Evolutionary conservation across 257 asterid genomes (phyloP).

Genomic region (Lantana camara): DNA sequence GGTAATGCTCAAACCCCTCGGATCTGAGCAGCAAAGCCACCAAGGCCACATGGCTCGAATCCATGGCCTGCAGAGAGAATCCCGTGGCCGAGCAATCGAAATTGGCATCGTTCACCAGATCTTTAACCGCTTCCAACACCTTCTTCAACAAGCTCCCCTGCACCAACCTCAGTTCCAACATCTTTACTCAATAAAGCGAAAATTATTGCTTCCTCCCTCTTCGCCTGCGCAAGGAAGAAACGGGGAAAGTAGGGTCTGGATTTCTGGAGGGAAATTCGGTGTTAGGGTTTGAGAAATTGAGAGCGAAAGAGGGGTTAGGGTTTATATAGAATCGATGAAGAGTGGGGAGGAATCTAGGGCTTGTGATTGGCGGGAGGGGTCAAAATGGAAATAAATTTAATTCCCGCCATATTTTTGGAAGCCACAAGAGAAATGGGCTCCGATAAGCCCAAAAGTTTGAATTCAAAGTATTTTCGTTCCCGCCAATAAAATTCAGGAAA

Average conservation of each 20-base stretch:
- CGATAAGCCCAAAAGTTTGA: background rate
- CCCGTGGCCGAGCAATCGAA: conserved; percentile 71
- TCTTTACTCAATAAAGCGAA: conserved; percentile 12
- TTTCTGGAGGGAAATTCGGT: conserved; percentile 28
- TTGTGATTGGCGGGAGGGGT: background rate
- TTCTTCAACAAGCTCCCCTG: conserved; percentile 65
- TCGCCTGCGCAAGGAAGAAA: background rate
- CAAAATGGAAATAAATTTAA: background rate
- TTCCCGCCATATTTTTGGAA: background rate
- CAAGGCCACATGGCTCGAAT: conserved; percentile 69
- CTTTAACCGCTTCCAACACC: conserved; percentile 60
- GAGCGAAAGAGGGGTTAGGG: conserved; percentile 25
- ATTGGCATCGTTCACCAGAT: conserved; percentile 63
- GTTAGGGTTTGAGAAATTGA: background rate
- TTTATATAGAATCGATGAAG: conserved; percentile 20
- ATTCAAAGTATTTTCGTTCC: background rate
- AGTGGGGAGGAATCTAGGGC: conserved; percentile 22
- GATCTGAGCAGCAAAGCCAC: conserved; percentile 65
- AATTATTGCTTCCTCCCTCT: background rate
- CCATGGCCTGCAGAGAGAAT: conserved; percentile 70
- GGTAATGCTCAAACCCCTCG: conserved; percentile 72
- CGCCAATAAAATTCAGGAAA: too few species aligned
- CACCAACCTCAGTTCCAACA: conserved; percentile 63
- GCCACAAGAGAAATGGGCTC: background rate
- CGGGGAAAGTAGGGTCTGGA: background rate